Base-by-base conservation (phyloP, 805 yeast species). In the Wickerhamiella alocasiicola region DNA sequence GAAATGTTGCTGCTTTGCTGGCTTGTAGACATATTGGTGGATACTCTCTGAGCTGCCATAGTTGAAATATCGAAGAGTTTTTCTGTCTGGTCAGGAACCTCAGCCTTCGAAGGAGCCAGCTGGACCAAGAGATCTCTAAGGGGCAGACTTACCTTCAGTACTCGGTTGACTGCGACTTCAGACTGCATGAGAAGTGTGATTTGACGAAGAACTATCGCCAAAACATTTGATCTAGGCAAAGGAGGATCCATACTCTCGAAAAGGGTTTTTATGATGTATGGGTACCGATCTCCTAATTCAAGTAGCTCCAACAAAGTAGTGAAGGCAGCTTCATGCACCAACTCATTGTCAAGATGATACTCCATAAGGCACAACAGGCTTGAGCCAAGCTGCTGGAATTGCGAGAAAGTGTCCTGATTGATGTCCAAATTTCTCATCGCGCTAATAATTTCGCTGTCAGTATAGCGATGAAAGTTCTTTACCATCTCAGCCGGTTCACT, bases 271-370 rank as follows among this genome's bases (percentile, higher is more conserved):
- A 32, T 32, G 3, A 21, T n/a, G 17, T n/a, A 18, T 9, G 36
- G 27, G 18, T 32, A 32, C 11, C 11, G 26, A 12, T 32, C 12
- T 5, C 36, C 36, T 9, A 12, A 6, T 4, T 20, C 36, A 4
- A 32, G 26, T 12, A 32, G 36, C 4, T 17, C 5, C 5, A 32
- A 6, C 5, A 32, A 9, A 19, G 36, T 13, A 4, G 18, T 15
- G 36, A 32, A 32, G 6, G 36, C 27, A 3, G 36, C 36, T 15
- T 32, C 27, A 21, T 32, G 36, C 9, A 32, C 20, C 11, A 11
- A 11, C 7, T 13, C 11, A 13, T 32, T 32, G 6, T 21, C 36
- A 21, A 6, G 18, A 21, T 20, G 20, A 26, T 20, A n/a, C n/a
- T 21, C 36, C 17, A 32, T 32, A 6, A 32, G 16, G 5, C 18